Conservation (phyloP, 805 yeast species). For the Candida xyloterini region DNA sequence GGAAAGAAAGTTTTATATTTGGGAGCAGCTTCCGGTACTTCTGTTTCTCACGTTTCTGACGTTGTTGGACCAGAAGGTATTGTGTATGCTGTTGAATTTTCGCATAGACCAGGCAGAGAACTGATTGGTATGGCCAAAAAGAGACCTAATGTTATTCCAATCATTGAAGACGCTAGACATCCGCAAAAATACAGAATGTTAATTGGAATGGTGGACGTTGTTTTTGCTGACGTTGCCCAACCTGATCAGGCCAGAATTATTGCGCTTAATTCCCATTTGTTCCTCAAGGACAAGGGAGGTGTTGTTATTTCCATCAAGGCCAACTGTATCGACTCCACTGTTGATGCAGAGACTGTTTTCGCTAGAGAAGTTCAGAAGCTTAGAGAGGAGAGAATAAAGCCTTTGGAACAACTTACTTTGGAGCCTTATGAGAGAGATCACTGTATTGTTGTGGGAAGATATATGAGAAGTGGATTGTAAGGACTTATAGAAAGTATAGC, state of each 20-base stretch:
- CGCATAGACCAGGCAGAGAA: conserved; percentile 99
- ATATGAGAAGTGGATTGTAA: conserved; percentile 83
- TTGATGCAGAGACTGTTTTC: conserved; percentile 98
- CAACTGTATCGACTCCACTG: conserved; percentile 99
- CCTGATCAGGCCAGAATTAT: conserved; percentile 99
- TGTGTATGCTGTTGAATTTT: conserved; percentile 98
- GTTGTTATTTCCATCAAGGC: conserved; percentile 99
- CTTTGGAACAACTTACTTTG: conserved; percentile 95
- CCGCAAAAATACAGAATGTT: conserved; percentile 99
- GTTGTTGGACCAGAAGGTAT: conserved; percentile 99
- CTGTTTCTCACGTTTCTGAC: conserved; percentile 97
- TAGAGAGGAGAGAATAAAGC: conserved; percentile 98
- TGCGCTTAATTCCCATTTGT: conserved; percentile 96
- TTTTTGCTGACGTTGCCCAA: conserved; percentile 99
- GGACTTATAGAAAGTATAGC: conserved; percentile 9
- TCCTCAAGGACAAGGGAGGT: conserved; percentile 97
- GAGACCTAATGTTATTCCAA: conserved; percentile 99
- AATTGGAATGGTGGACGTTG: conserved; percentile 97
- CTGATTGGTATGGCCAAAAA: conserved; percentile 99
- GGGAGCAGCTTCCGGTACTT: conserved; percentile 99
- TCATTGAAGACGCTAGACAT: conserved; percentile 99
- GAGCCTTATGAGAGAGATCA: conserved; percentile 99
- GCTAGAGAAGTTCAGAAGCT: conserved; percentile 99
- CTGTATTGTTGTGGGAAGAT: conserved; percentile 97
- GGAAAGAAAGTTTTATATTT: conserved; percentile 96